Conservation (phyloP, 805 yeast genomes). For the Saturnispora kantuleensis region DNA sequence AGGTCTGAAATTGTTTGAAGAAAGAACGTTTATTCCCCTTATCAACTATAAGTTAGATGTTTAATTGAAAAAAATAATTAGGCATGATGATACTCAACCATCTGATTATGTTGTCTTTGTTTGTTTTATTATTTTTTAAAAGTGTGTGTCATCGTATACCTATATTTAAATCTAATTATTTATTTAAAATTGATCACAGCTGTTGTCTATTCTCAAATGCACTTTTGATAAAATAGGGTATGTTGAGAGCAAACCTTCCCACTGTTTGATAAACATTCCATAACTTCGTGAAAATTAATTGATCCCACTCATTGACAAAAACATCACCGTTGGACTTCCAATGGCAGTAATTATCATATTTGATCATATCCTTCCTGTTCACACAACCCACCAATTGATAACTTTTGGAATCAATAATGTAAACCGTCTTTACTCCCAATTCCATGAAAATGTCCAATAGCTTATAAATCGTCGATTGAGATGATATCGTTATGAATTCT, state of each 20-base stretch:
- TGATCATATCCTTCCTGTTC: constrained; percentile 73
- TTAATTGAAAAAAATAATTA: background rate
- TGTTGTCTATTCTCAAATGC: background rate
- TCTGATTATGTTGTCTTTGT: too few relatives aligned
- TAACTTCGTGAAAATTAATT: constrained; percentile 12
- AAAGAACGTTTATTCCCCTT: background rate
- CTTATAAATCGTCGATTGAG: constrained; percentile 46
- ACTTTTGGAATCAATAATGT: constrained; percentile 41
- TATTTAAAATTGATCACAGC: background rate
- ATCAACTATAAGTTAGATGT: background rate
- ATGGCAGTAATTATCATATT: constrained; percentile 39
- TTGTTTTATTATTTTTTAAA: too few relatives aligned
- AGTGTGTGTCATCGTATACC: background rate
- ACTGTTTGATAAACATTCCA: constrained; percentile 12
- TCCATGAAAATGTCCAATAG: constrained; percentile 61
- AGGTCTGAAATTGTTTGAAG: constrained; percentile 18
- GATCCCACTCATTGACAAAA: constrained; percentile 18
- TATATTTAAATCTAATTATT: background rate
- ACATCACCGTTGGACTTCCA: constrained; percentile 19
- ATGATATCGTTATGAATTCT: constrained; percentile 54
- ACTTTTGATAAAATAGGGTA: constrained; percentile 2
- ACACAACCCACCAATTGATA: constrained; percentile 66
- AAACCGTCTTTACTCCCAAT: constrained; percentile 68
- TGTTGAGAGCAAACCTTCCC: constrained; percentile 3
- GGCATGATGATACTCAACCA: too few relatives aligned